Evolutionary conservation across 2,329 filamentous ascomycete species (phyloP).

Genomic region (Cadophora sp.): DNA sequence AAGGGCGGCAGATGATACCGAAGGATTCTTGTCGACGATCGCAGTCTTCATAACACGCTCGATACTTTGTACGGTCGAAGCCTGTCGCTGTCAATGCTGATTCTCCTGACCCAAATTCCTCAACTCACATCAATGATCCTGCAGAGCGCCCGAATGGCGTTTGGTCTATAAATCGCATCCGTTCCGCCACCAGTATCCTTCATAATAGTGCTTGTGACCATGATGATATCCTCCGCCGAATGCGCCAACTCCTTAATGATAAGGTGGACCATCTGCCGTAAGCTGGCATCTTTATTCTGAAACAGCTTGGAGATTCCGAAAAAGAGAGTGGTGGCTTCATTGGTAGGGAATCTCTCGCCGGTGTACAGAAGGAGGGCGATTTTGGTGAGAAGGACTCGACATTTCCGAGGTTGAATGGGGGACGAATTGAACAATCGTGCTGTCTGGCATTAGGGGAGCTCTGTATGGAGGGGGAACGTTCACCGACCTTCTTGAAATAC

Average conservation of each 20-base stretch:
- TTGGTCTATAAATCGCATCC: slow-evolving; percentile 91
- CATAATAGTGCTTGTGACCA: slow-evolving; percentile 99
- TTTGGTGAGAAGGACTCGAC: slow-evolving; percentile 96
- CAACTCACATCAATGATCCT: slow-evolving; percentile 89
- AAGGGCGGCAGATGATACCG: slow-evolving; percentile 92
- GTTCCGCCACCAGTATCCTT: slow-evolving; percentile 97
- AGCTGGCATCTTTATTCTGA: slow-evolving; percentile 97
- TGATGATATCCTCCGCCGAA: slow-evolving; percentile 98
- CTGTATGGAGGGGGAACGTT: slow-evolving; percentile 38
- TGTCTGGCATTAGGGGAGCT: slow-evolving; percentile 55
- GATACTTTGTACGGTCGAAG: slow-evolving; percentile 94
- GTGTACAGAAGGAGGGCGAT: slow-evolving; percentile 96
- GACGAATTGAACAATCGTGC: slow-evolving; percentile 98
- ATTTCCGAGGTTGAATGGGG: slow-evolving; percentile 95
- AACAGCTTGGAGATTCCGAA: slow-evolving; percentile 99
- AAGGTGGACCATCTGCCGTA: slow-evolving; percentile 98
- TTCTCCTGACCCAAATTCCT: slow-evolving; percentile 22
- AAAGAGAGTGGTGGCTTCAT: slow-evolving; percentile 97
- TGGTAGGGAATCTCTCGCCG: slow-evolving; percentile 94
- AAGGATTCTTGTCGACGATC: slow-evolving; percentile 98
- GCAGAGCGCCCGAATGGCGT: slow-evolving; percentile 94
- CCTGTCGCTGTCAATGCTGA: slow-evolving; percentile 56
- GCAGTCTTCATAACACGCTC: slow-evolving; percentile 99
- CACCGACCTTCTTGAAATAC: slow-evolving; percentile 95
- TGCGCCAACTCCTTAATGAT: slow-evolving; percentile 96